Percentiles rank a stretch among this genome's conserved stretches.
Evolutionary conservation across 306 rosid genomes (phyloP).

Genomic region (Oxytropis ochrocephala): DNA sequence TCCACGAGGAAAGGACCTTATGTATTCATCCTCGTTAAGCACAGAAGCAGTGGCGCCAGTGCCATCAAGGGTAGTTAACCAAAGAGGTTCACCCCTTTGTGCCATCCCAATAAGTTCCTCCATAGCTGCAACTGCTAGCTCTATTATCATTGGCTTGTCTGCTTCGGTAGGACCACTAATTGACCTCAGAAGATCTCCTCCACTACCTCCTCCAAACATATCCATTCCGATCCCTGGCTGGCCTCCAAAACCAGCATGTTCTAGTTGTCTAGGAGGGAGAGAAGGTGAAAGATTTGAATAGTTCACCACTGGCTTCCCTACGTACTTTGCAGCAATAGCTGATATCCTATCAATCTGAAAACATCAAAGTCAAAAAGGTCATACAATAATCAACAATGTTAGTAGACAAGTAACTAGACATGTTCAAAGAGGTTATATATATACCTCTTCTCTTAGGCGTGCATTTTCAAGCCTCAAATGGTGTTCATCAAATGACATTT

Average conservation of each 20-base stretch:
- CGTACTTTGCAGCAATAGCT: constrained; percentile 89
- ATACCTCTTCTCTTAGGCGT: constrained; percentile 84
- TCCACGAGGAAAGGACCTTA: constrained; percentile 73
- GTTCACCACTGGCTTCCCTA: constrained; percentile 82
- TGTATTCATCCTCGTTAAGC: constrained; percentile 78
- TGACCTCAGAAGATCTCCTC: constrained; percentile 68
- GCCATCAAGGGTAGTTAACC: constrained; percentile 77
- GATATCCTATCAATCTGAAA: constrained; percentile 83
- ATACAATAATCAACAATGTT: too few species aligned
- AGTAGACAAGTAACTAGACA: too few species aligned
- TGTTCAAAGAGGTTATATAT: not conserved
- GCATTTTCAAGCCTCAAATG: constrained; percentile 90
- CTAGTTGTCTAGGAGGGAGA: constrained; percentile 62
- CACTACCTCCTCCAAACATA: constrained; percentile 50
- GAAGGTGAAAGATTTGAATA: constrained; percentile 68
- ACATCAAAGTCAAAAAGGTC: not conserved
- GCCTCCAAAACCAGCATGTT: constrained; percentile 50
- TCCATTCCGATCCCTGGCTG: constrained; percentile 55
- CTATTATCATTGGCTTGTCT: constrained; percentile 82
- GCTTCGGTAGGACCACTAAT: constrained; percentile 65
- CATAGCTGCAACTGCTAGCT: constrained; percentile 95
- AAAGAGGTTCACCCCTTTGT: constrained; percentile 82
- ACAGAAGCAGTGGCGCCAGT: constrained; percentile 14
- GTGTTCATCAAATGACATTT: constrained; percentile 97
- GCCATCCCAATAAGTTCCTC: constrained; percentile 87